These are phyloP conservation scores for Aspergillus bombycis DNA, from an alignment of 2,329 filamentous ascomycete genomes.

Conservation along the genomic window DNA sequence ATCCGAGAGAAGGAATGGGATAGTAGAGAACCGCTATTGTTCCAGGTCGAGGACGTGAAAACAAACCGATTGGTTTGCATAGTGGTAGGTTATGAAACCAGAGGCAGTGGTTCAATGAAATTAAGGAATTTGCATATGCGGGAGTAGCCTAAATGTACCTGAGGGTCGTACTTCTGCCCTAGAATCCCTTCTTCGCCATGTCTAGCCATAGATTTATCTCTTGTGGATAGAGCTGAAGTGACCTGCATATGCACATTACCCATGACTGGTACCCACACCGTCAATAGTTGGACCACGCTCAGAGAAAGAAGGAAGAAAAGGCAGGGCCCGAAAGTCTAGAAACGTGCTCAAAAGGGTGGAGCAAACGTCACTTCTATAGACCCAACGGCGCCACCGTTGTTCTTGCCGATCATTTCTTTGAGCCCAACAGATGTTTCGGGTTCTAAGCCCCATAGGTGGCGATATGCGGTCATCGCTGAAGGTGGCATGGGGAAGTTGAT, in stretches of 20 bases:
- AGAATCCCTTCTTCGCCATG: neutral
- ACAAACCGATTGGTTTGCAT: slow-evolving; percentile 8
- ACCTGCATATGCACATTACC: neutral
- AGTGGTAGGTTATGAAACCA: neutral
- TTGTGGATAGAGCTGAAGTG: neutral
- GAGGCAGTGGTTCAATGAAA: neutral
- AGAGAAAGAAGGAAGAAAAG: neutral
- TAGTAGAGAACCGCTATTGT: neutral
- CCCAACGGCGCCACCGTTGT: slow-evolving; percentile 6
- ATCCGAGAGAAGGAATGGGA: too few relatives aligned
- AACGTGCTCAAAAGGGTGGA: neutral
- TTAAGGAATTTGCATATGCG: neutral
- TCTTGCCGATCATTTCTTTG: slow-evolving; percentile 9
- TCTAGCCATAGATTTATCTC: neutral
- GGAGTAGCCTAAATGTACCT: neutral
- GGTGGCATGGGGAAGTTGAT: slow-evolving; percentile 6
- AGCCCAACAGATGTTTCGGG: slow-evolving; percentile 3
- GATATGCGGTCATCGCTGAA: slow-evolving; percentile 1
- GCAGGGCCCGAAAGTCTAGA: neutral
- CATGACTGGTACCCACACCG: neutral
- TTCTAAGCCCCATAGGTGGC: slow-evolving; percentile 7
- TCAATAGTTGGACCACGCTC: neutral
- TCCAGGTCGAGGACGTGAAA: neutral
- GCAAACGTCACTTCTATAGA: slow-evolving; percentile 6
- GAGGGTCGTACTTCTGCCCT: neutral